Percentiles rank a stretch among this genome's conserved stretches.
phyloP scores from a whole-genome alignment of 129 eudicot species.

The Escallonia herrerae region DNA sequence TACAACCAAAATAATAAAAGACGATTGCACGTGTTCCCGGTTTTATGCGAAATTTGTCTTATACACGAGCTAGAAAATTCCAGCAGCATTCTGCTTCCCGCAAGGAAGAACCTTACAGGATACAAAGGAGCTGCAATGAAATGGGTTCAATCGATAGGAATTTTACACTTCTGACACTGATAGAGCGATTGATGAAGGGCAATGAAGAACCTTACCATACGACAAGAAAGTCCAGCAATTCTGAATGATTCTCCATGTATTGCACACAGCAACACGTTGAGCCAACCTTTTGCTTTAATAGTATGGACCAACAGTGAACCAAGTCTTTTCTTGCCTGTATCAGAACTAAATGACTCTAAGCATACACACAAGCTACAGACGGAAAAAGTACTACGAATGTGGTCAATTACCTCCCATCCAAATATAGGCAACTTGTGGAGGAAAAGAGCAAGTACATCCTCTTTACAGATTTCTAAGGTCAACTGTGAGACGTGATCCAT shows the following conservation, averaged over 20 bases:
- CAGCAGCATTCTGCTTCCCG: neutral
- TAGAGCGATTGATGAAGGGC: neutral
- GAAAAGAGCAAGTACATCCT: slow-evolving; percentile 68
- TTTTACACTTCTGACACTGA: too few relatives aligned
- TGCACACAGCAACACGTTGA: slow-evolving; percentile 65
- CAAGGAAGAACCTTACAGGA: neutral
- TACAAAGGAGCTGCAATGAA: too few relatives aligned
- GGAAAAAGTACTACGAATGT: neutral
- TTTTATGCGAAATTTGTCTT: too few relatives aligned
- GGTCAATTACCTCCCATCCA: slow-evolving; percentile 82
- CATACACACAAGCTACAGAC: slow-evolving; percentile 2
- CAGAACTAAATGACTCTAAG: slow-evolving; percentile 13
- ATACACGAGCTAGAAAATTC: neutral
- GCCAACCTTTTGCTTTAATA: slow-evolving; percentile 85
- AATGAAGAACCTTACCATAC: slow-evolving; percentile 51
- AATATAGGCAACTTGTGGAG: slow-evolving; percentile 70
- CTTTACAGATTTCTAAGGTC: slow-evolving; percentile 69
- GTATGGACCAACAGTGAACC: slow-evolving; percentile 87
- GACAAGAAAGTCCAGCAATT: slow-evolving; percentile 82
- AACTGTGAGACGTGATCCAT: slow-evolving; percentile 71
- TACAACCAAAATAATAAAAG: too few relatives aligned
- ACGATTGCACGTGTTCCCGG: too few relatives aligned
- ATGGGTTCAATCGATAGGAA: too few relatives aligned
- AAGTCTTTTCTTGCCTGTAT: slow-evolving; percentile 85
- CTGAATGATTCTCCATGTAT: slow-evolving; percentile 83